Base-by-base conservation (phyloP, 805 yeast genomes). In the Hyphopichia homilentoma region DNA sequence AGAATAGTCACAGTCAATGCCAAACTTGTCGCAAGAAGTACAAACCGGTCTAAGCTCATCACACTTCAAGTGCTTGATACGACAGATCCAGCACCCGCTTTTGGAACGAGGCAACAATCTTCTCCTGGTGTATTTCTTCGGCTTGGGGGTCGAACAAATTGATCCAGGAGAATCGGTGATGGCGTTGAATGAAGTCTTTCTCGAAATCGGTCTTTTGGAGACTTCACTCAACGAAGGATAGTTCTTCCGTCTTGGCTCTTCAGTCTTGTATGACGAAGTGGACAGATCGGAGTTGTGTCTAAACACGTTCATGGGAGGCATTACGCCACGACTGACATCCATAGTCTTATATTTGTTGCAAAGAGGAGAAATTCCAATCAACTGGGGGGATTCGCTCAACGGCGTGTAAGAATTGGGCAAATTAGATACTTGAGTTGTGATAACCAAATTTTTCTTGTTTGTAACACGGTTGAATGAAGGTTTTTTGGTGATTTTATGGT, bases 31-130 rank as follows among this genome's bases (percentile, higher is more conserved):
- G 44, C 73, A 66, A 30, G 58, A 52, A 18, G 57, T 37, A 41
- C 73, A 66, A 5, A 40, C 35, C 0, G 73, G 73, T 35, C 58
- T 53, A 8, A 22, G 28, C 37, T 66, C 73, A 38, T 66, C 70
- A 43, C 73, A 66, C 40, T 66, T 66, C 35, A 66, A 52, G 40
- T 66, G 73, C 40, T 65, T 64, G 36, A 66, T 66, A 34, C 73
- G 48, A 39, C 73, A 66, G 33, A 66, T 62, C 73, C 73, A 66
- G 38, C 73, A 66, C 5, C 73, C 73, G 21, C 51, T 58, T 36
- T 62, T 62, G 3, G 69, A 61, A 28, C 72, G 46, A 2, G 69
- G 70, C 35, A 63, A 50, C 16, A 61, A 41, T 34, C 69, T 56
- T 35, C 65, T 52, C 21, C 72, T 47, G 11, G 66, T 65, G 34